Percentiles rank a stretch among this genome's conserved stretches.
phyloP scores from a whole-genome alignment of 768 basidiomycete genomes.

The Chalciporus piperatus region DNA sequence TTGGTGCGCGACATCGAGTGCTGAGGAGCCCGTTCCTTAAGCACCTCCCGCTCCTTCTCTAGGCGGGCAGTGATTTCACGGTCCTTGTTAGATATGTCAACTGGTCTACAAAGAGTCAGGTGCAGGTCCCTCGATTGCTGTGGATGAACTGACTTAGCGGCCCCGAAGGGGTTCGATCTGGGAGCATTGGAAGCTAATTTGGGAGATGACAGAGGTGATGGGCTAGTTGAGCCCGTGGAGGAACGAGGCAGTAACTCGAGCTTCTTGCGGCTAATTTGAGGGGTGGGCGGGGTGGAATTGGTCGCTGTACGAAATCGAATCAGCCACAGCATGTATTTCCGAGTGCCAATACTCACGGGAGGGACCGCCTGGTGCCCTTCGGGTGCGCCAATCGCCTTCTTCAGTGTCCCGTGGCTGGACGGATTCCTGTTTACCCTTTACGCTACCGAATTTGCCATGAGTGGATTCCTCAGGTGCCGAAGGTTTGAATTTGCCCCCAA shows the following conservation, averaged over 20 bases:
- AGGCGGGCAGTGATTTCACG: constrained; percentile 70
- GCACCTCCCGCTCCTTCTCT: constrained; percentile 56
- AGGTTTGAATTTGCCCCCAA: constrained; percentile 72
- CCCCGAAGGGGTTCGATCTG: constrained; percentile 81
- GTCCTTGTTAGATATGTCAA: constrained; percentile 78
- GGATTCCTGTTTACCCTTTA: constrained; percentile 53
- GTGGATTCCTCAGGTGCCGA: constrained; percentile 41
- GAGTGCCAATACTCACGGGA: constrained; percentile 57
- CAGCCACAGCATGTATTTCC: constrained; percentile 8
- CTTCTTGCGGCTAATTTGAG: constrained; percentile 74
- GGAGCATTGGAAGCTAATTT: constrained; percentile 55
- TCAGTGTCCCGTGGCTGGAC: constrained; percentile 52
- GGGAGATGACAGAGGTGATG: constrained; percentile 78
- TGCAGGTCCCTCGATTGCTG: neutral
- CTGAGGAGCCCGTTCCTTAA: constrained; percentile 34
- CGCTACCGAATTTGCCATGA: constrained; percentile 41
- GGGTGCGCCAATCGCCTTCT: constrained; percentile 72
- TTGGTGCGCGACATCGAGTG: constrained; percentile 50
- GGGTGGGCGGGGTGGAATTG: constrained; percentile 77
- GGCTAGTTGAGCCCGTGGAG: constrained; percentile 57
- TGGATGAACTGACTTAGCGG: constrained; percentile 58
- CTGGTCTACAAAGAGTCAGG: constrained; percentile 53
- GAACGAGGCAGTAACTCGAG: constrained; percentile 85
- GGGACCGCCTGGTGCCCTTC: constrained; percentile 44
- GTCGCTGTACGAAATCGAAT: constrained; percentile 43